Evolutionary conservation across 176 grass and related monocot genomes (phyloP).

Genomic region (Oryza longistaminata): DNA sequence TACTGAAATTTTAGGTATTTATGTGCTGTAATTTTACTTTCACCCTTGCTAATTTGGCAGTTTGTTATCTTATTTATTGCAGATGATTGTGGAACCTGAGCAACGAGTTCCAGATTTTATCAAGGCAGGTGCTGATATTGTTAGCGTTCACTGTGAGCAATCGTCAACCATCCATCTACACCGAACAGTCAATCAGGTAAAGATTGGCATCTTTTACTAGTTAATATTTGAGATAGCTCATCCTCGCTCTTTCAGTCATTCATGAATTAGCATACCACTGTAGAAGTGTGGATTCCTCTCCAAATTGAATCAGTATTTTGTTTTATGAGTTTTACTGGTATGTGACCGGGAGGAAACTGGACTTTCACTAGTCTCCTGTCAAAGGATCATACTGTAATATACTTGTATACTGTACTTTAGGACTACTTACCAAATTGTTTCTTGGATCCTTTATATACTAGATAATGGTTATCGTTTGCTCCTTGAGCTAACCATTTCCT

Average conservation of each 20-base stretch:
- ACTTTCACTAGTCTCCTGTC: background rate
- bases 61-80: constrained; percentile 47
- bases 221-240: background rate
- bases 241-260: background rate
- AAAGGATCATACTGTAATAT: background rate
- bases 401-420: constrained; percentile 7
- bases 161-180: constrained; percentile 93
- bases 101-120: constrained; percentile 97
- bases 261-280: constrained; percentile 1
- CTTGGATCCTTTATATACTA: background rate
- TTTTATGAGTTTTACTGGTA: background rate
- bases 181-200: constrained; percentile 84
- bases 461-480: background rate
- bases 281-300: background rate
- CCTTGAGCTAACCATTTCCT: background rate
- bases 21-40: background rate
- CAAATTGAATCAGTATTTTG: background rate
- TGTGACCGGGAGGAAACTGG: background rate
- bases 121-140: constrained; percentile 98
- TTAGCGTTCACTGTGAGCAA: constrained; percentile 98
- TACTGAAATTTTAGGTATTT: constrained; percentile 4
- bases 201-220: background rate
- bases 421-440: constrained; percentile 10
- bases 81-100: constrained; percentile 99
- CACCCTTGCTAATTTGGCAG: background rate